Evolutionary conservation across 1,284 basidiomycete species (phyloP), one percentile per base, ranked within the genome.

Genomic region (Sporisorium sorghi): DNA sequence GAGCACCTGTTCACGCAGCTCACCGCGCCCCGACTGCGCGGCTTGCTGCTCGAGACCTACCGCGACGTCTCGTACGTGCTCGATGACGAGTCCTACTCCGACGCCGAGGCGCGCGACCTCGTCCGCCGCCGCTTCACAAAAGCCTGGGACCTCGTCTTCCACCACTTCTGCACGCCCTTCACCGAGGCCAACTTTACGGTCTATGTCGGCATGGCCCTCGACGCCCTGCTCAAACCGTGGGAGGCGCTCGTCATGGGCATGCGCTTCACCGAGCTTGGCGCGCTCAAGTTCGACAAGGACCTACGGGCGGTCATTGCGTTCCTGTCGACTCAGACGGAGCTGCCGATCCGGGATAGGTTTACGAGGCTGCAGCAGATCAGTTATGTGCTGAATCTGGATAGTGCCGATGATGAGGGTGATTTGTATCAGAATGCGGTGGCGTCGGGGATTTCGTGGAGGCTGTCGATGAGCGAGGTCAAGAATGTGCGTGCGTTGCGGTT

Each of bases 1-100:
- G 96, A 98, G 76, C 93, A 95, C 79, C 87, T 98, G 23, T 98
- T 98, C 87, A 95, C 93, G 73, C 93, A 97, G 81, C 87, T 97
- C 10, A 88, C 95, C 60, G 89, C 93, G 24, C 93, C 95, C 0
- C 91, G 91, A 61, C 85, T 99, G 33, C 89, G 94, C 19, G 91
- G 89, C 12, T 87, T 99, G 48, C 88, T 98, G 39, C 85, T 89
- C 5, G 96, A 99, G 59, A 89, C 94, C 11, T 97, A 97, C 85
- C 92, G 91, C 79, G 94, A 96, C 67, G 88, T 94, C 3, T 89
- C 90, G 5, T 99, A 99, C 83, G 44, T 70, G 1, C 85, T 92
- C 17, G 93, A 97, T 80, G 96, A 99, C 63, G 93, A 96, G 58
- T 86, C 87, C 0, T 98, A 95, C 82, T 87, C 91, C 3, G 86